These are phyloP conservation scores for Penicillium salamii DNA, from an alignment of 495 filamentous ascomycete species.

Conservation along the genomic window DNA sequence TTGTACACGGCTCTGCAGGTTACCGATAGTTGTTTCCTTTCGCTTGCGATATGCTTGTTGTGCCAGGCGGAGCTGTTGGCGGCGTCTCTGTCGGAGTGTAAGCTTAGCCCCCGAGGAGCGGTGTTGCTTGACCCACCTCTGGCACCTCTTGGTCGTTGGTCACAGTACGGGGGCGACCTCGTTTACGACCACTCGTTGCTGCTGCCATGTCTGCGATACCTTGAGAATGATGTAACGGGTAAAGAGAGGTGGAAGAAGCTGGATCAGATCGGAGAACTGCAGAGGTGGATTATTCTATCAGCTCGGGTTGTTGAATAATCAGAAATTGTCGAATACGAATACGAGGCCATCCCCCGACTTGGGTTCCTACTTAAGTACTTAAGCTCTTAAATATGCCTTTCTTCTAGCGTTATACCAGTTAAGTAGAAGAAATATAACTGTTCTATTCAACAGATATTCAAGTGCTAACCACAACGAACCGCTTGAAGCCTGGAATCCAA, in stretches of 20 bases:
- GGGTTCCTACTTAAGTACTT: neutral
- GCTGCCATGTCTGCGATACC: slow-evolving; percentile 8
- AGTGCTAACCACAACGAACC: no score
- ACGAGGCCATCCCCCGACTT: neutral
- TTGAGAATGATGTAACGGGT: no score
- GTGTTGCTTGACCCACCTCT: slow-evolving; percentile 15
- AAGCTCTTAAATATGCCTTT: no score
- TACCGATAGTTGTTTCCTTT: slow-evolving; percentile 81
- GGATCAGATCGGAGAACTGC: no score
- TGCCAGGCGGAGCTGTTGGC: slow-evolving; percentile 82
- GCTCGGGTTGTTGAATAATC: neutral
- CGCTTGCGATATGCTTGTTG: slow-evolving; percentile 81
- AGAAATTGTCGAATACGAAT: neutral
- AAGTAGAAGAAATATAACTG: no score
- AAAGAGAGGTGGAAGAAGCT: no score
- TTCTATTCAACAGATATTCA: no score
- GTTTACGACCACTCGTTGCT: slow-evolving; percentile 17
- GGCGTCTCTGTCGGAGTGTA: slow-evolving; percentile 44
- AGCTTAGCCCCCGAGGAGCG: neutral
- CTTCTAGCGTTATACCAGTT: no score
- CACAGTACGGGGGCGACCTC: slow-evolving; percentile 24
- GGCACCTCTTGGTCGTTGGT: slow-evolving; percentile 23
- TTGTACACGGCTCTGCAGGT: slow-evolving; percentile 65
- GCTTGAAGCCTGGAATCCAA: no score
- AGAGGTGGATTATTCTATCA: no score